Percentiles rank a stretch among this genome's conserved stretches.
Conservation (phyloP, 441 rosid species). For the Euphorbia schlechtendalii region DNA sequence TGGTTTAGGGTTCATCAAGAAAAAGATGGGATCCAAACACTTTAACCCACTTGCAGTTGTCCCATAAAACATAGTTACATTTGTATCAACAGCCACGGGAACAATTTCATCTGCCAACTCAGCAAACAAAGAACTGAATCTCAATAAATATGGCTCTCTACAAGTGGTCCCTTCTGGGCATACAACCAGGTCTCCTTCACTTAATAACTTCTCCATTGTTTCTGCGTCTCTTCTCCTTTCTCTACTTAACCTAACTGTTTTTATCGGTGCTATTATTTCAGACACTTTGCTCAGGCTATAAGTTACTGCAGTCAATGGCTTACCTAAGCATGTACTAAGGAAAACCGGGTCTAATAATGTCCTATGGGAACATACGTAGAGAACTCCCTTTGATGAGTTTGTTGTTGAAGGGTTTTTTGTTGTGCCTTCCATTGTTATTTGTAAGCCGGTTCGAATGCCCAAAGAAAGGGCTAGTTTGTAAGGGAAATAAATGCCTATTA, state of each 20-base stretch:
- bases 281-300: constrained; percentile 90
- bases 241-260: constrained; percentile 68
- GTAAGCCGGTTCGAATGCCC: constrained; percentile 44
- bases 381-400: constrained; percentile 49
- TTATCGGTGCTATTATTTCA: constrained; percentile 72
- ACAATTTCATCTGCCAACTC: constrained; percentile 79
- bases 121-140: constrained; percentile 88
- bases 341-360: constrained; percentile 86
- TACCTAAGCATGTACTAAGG: constrained; percentile 46
- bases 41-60: constrained; percentile 88
- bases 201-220: constrained; percentile 55
- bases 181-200: constrained; percentile 76
- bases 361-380: constrained; percentile 80
- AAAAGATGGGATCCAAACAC: constrained; percentile 77
- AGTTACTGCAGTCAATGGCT: constrained; percentile 76
- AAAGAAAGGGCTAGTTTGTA: constrained; percentile 38
- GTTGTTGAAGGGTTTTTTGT: constrained; percentile 13
- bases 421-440: constrained; percentile 29
- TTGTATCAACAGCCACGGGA: constrained; percentile 65
- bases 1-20: constrained; percentile 85
- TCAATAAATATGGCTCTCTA: constrained; percentile 76
- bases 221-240: constrained; percentile 58
- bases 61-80: constrained; percentile 78
- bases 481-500: constrained; percentile 52
- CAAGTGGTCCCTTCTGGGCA: constrained; percentile 99